Evolutionary conservation across 139 green algal genomes (phyloP).

Genomic region (Trebouxia sp.): DNA sequence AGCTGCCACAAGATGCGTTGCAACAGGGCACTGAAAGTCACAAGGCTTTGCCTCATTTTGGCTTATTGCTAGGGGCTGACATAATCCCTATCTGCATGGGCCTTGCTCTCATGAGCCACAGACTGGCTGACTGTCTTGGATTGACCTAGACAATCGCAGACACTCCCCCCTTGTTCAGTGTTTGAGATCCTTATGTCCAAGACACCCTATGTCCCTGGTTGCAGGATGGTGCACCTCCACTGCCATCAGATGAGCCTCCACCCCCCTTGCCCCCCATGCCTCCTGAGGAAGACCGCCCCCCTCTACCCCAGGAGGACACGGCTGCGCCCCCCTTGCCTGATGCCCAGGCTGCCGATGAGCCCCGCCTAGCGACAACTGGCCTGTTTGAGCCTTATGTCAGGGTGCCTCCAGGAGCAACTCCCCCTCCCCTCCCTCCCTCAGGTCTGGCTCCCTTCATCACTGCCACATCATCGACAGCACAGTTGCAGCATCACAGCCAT

Average conservation of each 20-base stretch:
- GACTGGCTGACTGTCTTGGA: too few relatives aligned
- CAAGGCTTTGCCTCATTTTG: too few relatives aligned
- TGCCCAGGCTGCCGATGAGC: neutral
- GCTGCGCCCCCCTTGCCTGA: slow-evolving; percentile 11
- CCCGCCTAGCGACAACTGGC: neutral
- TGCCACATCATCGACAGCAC: neutral
- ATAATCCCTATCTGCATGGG: too few relatives aligned
- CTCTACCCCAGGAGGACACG: neutral
- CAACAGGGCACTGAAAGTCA: too few relatives aligned
- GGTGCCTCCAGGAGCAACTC: neutral
- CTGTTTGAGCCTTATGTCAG: neutral
- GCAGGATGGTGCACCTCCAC: slow-evolving; percentile 5
- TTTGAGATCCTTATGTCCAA: too few relatives aligned
- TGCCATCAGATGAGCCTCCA: neutral
- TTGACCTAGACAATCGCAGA: too few relatives aligned
- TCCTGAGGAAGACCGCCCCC: neutral
- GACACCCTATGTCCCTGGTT: too few relatives aligned
- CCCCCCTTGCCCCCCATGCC: neutral
- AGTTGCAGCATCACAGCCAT: neutral
- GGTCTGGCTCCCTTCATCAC: neutral
- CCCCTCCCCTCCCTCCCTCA: neutral
- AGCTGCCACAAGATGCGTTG: too few relatives aligned
- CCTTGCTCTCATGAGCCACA: too few relatives aligned
- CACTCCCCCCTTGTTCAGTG: too few relatives aligned
- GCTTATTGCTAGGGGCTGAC: too few relatives aligned